Percentiles rank a stretch among this genome's conserved stretches.
Evolutionary conservation across 2,329 filamentous ascomycete species (phyloP).

Genomic region (Paecilomyces formosus): DNA sequence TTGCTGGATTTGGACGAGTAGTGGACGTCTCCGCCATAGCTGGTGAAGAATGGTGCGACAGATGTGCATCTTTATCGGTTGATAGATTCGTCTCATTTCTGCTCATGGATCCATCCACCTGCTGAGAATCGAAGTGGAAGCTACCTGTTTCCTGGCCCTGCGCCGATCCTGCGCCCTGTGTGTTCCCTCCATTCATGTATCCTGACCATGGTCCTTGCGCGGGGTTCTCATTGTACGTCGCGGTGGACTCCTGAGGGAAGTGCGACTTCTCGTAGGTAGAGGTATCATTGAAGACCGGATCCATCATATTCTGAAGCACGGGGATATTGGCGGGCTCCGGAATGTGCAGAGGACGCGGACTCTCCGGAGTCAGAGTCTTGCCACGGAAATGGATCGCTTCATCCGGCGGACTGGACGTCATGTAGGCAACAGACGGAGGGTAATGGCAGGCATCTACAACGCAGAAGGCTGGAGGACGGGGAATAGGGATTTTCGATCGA

Average conservation of each 20-base stretch:
- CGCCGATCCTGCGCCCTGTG: slow-evolving; percentile 4
- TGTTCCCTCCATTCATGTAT: background rate
- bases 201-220: slow-evolving; percentile 3
- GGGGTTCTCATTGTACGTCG: slow-evolving; percentile 9
- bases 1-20: slow-evolving; percentile 7
- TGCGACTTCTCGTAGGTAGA: slow-evolving; percentile 47
- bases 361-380: slow-evolving; percentile 61
- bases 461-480: slow-evolving; percentile 4
- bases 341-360: slow-evolving; percentile 62
- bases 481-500: slow-evolving; percentile 23
- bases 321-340: slow-evolving; percentile 62
- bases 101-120: slow-evolving; percentile 15
- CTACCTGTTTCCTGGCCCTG: slow-evolving; percentile 23
- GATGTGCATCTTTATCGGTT: slow-evolving; percentile 11
- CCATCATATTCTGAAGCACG: slow-evolving; percentile 64
- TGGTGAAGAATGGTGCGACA: slow-evolving; percentile 12
- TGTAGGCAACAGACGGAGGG: slow-evolving; percentile 35
- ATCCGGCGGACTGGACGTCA: slow-evolving; percentile 46
- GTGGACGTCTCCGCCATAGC: slow-evolving; percentile 8
- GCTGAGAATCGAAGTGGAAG: slow-evolving; percentile 19
- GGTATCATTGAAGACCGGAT: slow-evolving; percentile 62
- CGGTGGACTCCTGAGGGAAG: slow-evolving; percentile 12
- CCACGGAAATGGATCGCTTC: slow-evolving; percentile 53
- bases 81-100: slow-evolving; percentile 20
- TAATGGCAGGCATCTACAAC: slow-evolving; percentile 35